Evolutionary conservation across 108 stramenopile genomes (phyloP).

Genomic region (Skeletonema tropicum): DNA sequence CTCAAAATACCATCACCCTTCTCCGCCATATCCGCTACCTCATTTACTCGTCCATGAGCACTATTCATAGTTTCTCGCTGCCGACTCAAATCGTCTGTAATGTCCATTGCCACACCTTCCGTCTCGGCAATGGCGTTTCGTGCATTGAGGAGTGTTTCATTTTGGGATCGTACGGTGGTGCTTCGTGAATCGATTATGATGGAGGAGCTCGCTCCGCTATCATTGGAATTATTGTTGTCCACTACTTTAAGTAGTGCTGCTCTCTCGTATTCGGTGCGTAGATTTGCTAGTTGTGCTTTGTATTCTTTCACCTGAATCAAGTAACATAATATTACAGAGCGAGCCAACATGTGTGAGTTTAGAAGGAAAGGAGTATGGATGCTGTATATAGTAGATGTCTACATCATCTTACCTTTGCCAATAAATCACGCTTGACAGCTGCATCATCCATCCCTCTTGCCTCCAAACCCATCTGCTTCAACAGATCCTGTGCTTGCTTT

Average conservation of each 20-base stretch:
- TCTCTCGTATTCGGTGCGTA: not conserved
- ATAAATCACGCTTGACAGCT: not conserved
- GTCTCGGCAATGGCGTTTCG: not conserved
- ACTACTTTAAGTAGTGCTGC: not conserved
- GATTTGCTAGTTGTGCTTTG: constrained; percentile 4
- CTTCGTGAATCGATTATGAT: not conserved
- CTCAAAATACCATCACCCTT: constrained; percentile 3
- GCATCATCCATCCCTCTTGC: constrained; percentile 8
- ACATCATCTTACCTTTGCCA: not conserved
- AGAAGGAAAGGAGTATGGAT: not conserved
- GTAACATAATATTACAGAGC: not conserved
- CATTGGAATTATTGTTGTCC: not conserved
- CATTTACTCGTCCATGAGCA: constrained; percentile 2
- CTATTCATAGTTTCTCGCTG: not conserved
- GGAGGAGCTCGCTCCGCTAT: not conserved
- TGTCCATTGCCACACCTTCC: not conserved
- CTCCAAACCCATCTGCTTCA: constrained; percentile 34
- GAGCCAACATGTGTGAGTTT: not conserved
- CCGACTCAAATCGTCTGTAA: not conserved
- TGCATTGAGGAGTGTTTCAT: constrained; percentile 1
- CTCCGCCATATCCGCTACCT: not conserved
- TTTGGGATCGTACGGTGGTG: not conserved
- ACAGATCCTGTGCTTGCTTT: constrained; percentile 32
- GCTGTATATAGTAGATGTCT: no score
- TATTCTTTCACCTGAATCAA: not conserved